A percentile compares a stretch with the other conserved stretches of the same genome.
phyloP scores from a whole-genome alignment of 768 basidiomycete genomes.

The Phanerochaete sordida region DNA sequence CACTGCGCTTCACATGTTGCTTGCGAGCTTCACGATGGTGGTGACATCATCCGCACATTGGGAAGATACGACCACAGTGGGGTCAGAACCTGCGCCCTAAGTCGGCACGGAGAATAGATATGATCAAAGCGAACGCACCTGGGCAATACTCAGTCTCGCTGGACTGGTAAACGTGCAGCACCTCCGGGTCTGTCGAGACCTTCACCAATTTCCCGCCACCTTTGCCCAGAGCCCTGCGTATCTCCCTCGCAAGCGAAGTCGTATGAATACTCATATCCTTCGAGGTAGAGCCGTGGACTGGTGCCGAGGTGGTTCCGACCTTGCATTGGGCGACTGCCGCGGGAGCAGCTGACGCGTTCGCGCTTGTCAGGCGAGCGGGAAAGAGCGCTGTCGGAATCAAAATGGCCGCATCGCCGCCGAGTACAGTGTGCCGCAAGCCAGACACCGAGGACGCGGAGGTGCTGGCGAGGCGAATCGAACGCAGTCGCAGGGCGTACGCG shows the following conservation, averaged over 20 bases:
- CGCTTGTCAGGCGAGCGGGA: not conserved
- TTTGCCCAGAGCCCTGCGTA: not conserved
- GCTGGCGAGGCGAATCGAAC: not conserved
- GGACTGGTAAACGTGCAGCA: constrained; percentile 54
- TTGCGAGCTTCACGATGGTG: constrained; percentile 71
- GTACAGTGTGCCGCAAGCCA: not conserved
- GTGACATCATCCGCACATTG: constrained; percentile 78
- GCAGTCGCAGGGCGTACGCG: not conserved
- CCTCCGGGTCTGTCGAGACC: constrained; percentile 49
- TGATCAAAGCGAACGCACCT: constrained; percentile 37
- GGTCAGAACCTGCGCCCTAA: constrained; percentile 17
- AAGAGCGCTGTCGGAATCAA: not conserved
- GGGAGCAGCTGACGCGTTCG: not conserved
- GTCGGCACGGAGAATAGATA: not conserved
- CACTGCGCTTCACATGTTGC: constrained; percentile 73
- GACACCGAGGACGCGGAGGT: not conserved
- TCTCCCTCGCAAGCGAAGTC: not conserved
- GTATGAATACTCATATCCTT: not conserved
- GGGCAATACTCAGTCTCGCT: constrained; percentile 71
- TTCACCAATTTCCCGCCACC: not conserved
- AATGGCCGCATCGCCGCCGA: not conserved
- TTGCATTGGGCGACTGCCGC: not conserved
- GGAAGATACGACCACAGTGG: constrained; percentile 50
- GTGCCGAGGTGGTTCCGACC: not conserved
- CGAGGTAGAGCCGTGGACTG: not conserved